A percentile compares a stretch with the other conserved stretches of the same genome.
Evolutionary conservation across 257 asterid genomes (phyloP).

Genomic region (Capsicum baccatum): DNA sequence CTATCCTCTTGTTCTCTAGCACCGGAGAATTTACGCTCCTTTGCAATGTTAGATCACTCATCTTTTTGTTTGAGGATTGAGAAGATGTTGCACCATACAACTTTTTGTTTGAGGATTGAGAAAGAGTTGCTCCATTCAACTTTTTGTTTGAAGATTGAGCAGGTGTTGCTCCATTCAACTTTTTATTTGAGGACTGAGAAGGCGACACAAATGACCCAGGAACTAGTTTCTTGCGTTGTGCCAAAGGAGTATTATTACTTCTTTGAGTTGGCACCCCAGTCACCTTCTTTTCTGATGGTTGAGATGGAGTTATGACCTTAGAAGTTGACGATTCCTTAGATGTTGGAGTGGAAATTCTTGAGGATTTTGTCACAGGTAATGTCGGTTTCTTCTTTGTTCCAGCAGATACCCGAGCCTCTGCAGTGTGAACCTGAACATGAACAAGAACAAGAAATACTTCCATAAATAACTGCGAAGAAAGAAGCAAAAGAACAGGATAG

Average conservation of each 20-base stretch:
- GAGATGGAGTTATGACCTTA: constrained; percentile 41
- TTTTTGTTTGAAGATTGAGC: constrained; percentile 27
- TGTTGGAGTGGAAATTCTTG: constrained; percentile 50
- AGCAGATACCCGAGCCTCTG: constrained; percentile 46
- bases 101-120: constrained; percentile 26
- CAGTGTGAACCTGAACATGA: constrained; percentile 54
- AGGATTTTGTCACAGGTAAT: constrained; percentile 52
- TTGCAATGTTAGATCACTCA: constrained; percentile 35
- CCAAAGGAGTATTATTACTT: constrained; percentile 36
- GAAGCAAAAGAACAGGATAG: neutral
- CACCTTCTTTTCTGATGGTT: constrained; percentile 47
- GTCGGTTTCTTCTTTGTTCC: constrained; percentile 53
- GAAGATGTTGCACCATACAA: neutral
- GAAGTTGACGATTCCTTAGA: constrained; percentile 32
- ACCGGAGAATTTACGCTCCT: constrained; percentile 45
- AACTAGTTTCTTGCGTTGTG: constrained; percentile 50
- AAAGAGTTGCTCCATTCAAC: constrained; percentile 24
- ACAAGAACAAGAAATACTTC: neutral
- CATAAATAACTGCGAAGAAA: constrained; percentile 16
- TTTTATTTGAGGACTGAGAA: constrained; percentile 3
- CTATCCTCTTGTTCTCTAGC: constrained; percentile 50
- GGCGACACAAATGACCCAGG: constrained; percentile 35
- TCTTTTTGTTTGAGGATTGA: constrained; percentile 9
- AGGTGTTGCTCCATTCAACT: neutral
- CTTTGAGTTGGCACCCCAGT: constrained; percentile 38